Evolutionary conservation across 768 basidiomycete species (phyloP), one percentile per base, ranked within the genome.

Genomic region (Russula compacta): DNA sequence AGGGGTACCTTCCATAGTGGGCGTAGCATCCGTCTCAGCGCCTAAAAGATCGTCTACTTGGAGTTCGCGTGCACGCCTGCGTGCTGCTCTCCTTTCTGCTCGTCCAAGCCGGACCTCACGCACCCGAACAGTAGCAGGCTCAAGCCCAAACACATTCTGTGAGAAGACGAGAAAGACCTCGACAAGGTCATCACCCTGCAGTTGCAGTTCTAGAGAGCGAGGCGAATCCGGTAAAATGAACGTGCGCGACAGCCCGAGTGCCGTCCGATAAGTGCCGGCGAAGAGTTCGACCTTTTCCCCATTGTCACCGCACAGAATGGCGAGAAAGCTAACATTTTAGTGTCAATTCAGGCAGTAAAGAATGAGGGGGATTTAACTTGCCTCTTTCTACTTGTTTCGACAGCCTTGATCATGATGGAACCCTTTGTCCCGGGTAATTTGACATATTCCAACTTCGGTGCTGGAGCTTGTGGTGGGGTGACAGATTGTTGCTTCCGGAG

Each of bases 221-320:
- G 92, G 92, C 12, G 92, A 92, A 69, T 95, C 92, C 0, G 92
- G 92, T 40, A 95, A 76, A 64, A 95, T 94, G 71, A 95, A 95
- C 1, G 92, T 95, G 47, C 92, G 82, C n/a, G 92, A 94, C 38
- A 95, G 79, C 0, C 88, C 88, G 14, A 95, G 81, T 6, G 92
- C 91, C n/a, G 89, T 90, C 56, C 87, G 80, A 66, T 90, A 89
- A 11, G 92, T 92, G 32, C 93, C 92, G 43, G 93, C 92, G 72
- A 95, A 95, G 11, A 95, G 76, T 69, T 95, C 92, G 50, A 95
- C 92, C 69, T 94, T 92, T 75, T 95, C 92, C 15, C 91, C 93
- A 65, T 84, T 87, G 38, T 95, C 93, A 19, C 92, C 92, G 65
- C 93, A 95, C 0, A 95, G 80, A 67, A 95, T 94, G 9, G 93